A percentile compares a stretch with the other conserved stretches of the same genome.
phyloP scores from a whole-genome alignment of 1,139 yeast species.

The Meyerozyma elateridarum region DNA sequence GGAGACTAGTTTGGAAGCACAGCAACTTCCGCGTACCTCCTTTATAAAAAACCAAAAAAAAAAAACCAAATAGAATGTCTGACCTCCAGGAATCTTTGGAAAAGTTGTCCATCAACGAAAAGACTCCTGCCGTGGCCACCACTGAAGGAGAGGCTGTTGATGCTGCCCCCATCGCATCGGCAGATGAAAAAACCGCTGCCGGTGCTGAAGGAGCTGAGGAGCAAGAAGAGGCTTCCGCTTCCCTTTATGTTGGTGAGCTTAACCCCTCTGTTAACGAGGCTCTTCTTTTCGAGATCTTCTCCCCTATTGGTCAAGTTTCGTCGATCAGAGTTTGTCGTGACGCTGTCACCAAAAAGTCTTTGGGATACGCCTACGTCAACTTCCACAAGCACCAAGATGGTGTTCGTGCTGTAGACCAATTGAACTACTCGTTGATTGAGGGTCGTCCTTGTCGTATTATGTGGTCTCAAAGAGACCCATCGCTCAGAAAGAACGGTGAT shows the following conservation, averaged over 20 bases:
- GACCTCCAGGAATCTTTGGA: conserved; percentile 49
- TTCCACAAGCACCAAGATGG: conserved; percentile 89
- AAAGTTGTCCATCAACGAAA: conserved; percentile 43
- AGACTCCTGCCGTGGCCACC: conserved; percentile 19
- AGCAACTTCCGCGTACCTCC: too few species aligned
- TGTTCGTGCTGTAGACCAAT: conserved; percentile 89
- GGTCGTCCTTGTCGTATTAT: conserved; percentile 98
- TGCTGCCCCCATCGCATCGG: conserved; percentile 15
- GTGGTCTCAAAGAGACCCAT: conserved; percentile 99
- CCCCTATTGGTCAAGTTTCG: conserved; percentile 92
- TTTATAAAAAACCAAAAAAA: conserved; percentile 2
- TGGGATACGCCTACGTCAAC: conserved; percentile 98
- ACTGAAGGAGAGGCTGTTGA: conserved; percentile 12
- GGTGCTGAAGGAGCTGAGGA: conserved; percentile 30
- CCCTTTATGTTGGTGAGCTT: conserved; percentile 96
- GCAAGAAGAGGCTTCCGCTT: conserved; percentile 61
- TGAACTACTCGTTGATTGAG: conserved; percentile 90
- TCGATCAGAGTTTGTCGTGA: conserved; percentile 99
- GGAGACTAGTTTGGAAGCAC: too few species aligned
- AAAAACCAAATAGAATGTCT: conserved; percentile 1
- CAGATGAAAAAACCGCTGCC: conserved; percentile 22
- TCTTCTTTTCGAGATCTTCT: conserved; percentile 86
- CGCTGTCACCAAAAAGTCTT: conserved; percentile 93
- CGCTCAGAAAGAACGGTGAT: conserved; percentile 91
- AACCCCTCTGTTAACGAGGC: conserved; percentile 94